Conservation (phyloP, 2,329 filamentous ascomycete species). For the Nemania abortiva region DNA sequence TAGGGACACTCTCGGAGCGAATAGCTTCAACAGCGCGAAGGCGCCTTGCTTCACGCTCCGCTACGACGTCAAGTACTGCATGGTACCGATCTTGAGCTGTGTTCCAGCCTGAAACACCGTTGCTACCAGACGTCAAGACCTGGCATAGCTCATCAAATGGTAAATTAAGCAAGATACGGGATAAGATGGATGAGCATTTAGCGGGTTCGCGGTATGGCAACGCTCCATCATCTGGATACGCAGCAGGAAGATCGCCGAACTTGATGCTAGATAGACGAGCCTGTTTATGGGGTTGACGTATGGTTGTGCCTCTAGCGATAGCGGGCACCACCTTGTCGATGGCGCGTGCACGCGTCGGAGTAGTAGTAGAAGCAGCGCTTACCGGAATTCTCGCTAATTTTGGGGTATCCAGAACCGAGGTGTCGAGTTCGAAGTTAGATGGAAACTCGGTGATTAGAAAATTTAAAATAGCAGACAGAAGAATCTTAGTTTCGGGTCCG, state of each 20-base stretch:
- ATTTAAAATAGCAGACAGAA: conserved; percentile 67
- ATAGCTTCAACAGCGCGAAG: conserved; percentile 59
- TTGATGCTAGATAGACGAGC: conserved; percentile 73
- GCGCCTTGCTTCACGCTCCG: conserved; percentile 70
- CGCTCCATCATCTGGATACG: conserved; percentile 50
- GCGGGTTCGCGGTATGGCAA: conserved; percentile 48
- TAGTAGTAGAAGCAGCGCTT: conserved; percentile 53
- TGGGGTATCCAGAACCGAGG: conserved; percentile 53
- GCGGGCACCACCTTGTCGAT: conserved; percentile 52
- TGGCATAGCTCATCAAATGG: conserved; percentile 75
- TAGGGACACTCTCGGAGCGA: conserved; percentile 52
- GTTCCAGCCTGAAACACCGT: conserved; percentile 66
- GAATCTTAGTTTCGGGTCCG: conserved; percentile 65
- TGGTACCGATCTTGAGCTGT: conserved; percentile 61
- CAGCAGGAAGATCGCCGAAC: conserved; percentile 73
- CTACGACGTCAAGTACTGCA: conserved; percentile 63
- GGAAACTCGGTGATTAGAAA: conserved; percentile 73
- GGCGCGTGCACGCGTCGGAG: conserved; percentile 47
- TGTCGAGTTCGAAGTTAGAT: conserved; percentile 69
- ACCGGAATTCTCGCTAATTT: conserved; percentile 60
- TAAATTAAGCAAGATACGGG: conserved; percentile 75
- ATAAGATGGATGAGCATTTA: conserved; percentile 65
- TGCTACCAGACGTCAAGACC: conserved; percentile 70
- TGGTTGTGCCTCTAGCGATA: conserved; percentile 55
- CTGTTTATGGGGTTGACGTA: conserved; percentile 55